Evolutionary conservation across 2,329 filamentous ascomycete species (phyloP).

Genomic region (Talaromyces funiculosus): DNA sequence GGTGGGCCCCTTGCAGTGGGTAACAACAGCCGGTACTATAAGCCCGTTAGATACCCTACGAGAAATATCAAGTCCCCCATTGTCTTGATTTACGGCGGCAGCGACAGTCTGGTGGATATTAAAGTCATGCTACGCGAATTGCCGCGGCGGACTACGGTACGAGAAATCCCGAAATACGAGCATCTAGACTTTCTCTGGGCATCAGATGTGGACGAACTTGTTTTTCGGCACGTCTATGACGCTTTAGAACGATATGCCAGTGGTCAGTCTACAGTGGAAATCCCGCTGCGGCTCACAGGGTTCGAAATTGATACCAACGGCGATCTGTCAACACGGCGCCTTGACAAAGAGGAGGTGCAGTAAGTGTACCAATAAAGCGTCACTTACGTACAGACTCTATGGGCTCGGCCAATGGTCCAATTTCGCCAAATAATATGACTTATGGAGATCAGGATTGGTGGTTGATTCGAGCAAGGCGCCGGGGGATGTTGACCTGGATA

Average conservation of each 20-base stretch:
- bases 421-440: not conserved
- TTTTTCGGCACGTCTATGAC: slow-evolving; percentile 88
- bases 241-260: slow-evolving; percentile 64
- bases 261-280: slow-evolving; percentile 11
- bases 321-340: not conserved
- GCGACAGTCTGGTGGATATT: slow-evolving; percentile 91
- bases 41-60: slow-evolving; percentile 92
- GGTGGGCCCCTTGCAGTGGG: slow-evolving; percentile 68
- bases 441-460: slow-evolving; percentile 13
- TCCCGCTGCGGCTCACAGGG: slow-evolving; percentile 3
- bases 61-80: slow-evolving; percentile 96
- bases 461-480: slow-evolving; percentile 12
- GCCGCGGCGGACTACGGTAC: slow-evolving; percentile 76
- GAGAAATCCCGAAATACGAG: slow-evolving; percentile 85
- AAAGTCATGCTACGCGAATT: slow-evolving; percentile 85
- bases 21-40: slow-evolving; percentile 77
- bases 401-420: not conserved
- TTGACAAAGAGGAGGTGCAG: not conserved
- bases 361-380: not conserved
- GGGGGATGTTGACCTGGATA: slow-evolving; percentile 13
- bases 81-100: slow-evolving; percentile 87
- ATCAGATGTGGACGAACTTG: slow-evolving; percentile 70
- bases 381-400: not conserved
- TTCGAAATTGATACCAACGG: not conserved
- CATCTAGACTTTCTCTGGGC: slow-evolving; percentile 97